These are phyloP conservation scores for Geoglossum cookeanum DNA, from an alignment of 2,329 filamentous ascomycete species.

Conservation along the genomic window DNA sequence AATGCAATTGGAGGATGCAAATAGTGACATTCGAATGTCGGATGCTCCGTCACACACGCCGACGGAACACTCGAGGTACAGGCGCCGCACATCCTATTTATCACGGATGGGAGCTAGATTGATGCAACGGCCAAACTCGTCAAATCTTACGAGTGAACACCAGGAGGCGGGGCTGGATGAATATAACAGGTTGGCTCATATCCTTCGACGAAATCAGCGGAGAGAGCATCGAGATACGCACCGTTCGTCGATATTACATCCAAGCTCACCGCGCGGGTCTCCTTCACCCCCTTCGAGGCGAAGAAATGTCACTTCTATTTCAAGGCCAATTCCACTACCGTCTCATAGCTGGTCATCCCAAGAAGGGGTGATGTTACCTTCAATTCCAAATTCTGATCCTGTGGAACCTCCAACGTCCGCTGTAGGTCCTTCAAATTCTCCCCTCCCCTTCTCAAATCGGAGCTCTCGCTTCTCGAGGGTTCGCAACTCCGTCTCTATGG, in stretches of 20 bases:
- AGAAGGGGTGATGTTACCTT: not conserved
- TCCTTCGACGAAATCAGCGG: not conserved
- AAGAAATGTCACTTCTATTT: not conserved
- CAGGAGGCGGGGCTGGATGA: not conserved
- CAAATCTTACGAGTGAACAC: not conserved
- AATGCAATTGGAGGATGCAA: not conserved
- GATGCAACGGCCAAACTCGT: not conserved
- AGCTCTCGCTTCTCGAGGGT: constrained; percentile 8
- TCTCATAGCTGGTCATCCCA: not conserved
- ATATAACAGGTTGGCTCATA: not conserved
- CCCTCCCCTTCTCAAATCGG: constrained; percentile 1
- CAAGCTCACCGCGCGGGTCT: not conserved
- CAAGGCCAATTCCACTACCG: not conserved
- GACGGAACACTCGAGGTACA: not conserved
- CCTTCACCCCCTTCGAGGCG: not conserved
- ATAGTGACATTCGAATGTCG: not conserved
- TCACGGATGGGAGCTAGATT: not conserved
- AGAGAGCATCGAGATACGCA: not conserved
- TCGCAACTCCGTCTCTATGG: constrained; percentile 8
- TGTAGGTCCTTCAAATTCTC: not conserved
- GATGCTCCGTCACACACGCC: not conserved
- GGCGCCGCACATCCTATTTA: not conserved
- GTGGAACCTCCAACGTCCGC: not conserved
- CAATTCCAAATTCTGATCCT: not conserved
- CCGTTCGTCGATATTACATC: not conserved